phyloP scores from a whole-genome alignment of 2,329 filamentous ascomycete genomes.

The Colletotrichum noveboracense region DNA sequence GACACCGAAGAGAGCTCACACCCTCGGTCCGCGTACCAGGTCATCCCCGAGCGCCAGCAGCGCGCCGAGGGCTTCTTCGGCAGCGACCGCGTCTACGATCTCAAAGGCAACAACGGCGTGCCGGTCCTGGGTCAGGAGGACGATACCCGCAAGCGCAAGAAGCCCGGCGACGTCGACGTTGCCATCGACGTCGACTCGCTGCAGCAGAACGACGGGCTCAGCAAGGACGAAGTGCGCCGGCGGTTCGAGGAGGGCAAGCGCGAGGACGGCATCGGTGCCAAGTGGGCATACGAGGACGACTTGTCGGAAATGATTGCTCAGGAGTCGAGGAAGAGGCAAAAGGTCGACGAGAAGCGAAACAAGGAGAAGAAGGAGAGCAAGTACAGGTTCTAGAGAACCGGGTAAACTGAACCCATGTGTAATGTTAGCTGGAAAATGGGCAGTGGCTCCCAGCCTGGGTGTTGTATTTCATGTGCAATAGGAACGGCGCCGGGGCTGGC shows the following conservation, averaged over 20 bases:
- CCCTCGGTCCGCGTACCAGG: constrained; percentile 83
- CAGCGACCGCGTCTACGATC: constrained; percentile 90
- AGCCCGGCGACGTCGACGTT: constrained; percentile 93
- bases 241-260: constrained; percentile 77
- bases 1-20: constrained; percentile 83
- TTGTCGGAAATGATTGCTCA: constrained; percentile 95
- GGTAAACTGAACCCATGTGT: background rate
- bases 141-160: constrained; percentile 84
- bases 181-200: constrained; percentile 87
- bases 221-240: constrained; percentile 81
- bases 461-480: constrained; percentile 1
- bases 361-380: constrained; percentile 64
- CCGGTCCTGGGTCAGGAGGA: constrained; percentile 84
- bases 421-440: constrained; percentile 1
- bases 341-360: constrained; percentile 82
- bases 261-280: constrained; percentile 69
- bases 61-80: constrained; percentile 94
- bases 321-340: constrained; percentile 88
- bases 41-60: constrained; percentile 87
- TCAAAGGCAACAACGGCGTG: constrained; percentile 64
- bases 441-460: background rate
- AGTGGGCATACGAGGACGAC: constrained; percentile 83
- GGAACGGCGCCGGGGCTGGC: constrained; percentile 6
- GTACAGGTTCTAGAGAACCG: constrained; percentile 48
- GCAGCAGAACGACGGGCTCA: constrained; percentile 75